Conservation (phyloP, 2,329 filamentous ascomycete species). For the Rhinocladiella similis region DNA sequence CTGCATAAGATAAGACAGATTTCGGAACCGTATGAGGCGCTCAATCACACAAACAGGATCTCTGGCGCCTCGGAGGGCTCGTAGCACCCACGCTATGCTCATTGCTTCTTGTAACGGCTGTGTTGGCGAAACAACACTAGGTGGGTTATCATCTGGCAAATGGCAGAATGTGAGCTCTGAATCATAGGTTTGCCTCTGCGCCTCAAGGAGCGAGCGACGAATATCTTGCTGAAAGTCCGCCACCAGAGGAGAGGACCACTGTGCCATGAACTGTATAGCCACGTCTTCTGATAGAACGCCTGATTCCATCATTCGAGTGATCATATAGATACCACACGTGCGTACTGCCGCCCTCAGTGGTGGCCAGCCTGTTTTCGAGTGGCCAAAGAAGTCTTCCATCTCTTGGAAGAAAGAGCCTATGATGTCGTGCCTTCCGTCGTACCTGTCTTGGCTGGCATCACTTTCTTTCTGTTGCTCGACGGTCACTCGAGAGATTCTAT, state of each 20-base stretch:
- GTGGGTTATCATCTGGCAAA: background rate
- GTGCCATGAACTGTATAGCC: background rate
- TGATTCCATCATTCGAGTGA: constrained; percentile 4
- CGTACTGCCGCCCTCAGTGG: constrained; percentile 6
- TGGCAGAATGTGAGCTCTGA: background rate
- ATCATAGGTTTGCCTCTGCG: background rate
- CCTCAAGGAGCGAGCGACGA: background rate
- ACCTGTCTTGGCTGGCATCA: constrained; percentile 9
- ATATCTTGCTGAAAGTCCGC: constrained; percentile 8
- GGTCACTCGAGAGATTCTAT: constrained; percentile 8
- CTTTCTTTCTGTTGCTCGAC: constrained; percentile 13
- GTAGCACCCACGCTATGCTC: background rate
- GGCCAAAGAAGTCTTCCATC: constrained; percentile 16
- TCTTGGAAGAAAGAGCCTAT: constrained; percentile 9
- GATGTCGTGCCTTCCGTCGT: constrained; percentile 13
- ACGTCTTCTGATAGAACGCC: background rate
- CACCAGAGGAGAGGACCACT: background rate
- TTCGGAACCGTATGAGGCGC: background rate
- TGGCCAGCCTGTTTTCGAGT: constrained; percentile 7
- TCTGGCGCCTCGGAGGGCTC: background rate
- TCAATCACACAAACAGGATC: background rate
- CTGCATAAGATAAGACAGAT: background rate
- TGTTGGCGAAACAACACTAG: background rate
- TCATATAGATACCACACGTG: constrained; percentile 8
- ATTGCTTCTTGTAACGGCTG: background rate